Percentiles rank a stretch among this genome's conserved stretches.
Conservation (phyloP, 2,329 filamentous ascomycete species). For the Fusarium sp. region DNA sequence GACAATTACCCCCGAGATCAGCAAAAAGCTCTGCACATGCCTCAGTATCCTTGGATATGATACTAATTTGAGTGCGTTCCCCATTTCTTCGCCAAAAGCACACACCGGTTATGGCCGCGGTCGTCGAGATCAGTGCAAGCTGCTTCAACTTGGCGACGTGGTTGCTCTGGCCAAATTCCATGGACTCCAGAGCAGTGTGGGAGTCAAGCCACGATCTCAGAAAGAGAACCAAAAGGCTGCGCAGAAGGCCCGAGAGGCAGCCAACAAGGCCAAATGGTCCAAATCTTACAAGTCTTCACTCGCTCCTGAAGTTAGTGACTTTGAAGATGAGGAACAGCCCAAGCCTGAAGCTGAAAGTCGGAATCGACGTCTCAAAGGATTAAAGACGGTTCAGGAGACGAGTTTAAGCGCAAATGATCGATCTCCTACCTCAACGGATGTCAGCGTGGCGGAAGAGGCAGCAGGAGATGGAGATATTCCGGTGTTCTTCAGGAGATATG, state of each 20-base stretch:
- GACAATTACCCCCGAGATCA: conserved; percentile 28
- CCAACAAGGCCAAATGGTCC: background rate
- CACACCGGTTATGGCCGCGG: background rate
- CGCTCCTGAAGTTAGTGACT: conserved; percentile 1
- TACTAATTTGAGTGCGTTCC: conserved; percentile 2
- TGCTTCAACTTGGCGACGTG: conserved; percentile 24
- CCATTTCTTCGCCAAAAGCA: conserved; percentile 4
- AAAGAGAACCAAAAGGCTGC: background rate
- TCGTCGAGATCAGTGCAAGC: conserved; percentile 1
- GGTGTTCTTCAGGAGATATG: conserved; percentile 44
- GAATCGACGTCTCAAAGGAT: conserved; percentile 10
- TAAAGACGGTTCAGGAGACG: conserved; percentile 16
- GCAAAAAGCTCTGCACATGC: conserved; percentile 31
- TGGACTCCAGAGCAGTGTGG: conserved; percentile 28
- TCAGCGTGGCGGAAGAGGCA: conserved; percentile 25
- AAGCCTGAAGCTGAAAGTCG: background rate
- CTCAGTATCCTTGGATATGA: background rate
- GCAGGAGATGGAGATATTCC: conserved; percentile 45
- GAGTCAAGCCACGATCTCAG: conserved; percentile 10
- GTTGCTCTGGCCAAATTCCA: conserved; percentile 32
- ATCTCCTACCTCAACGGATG: conserved; percentile 19
- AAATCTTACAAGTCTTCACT: background rate
- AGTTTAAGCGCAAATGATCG: conserved; percentile 9
- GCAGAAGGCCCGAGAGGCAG: background rate
- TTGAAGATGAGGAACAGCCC: conserved; percentile 1